These are phyloP conservation scores for Fagopyrum tataricum DNA, from an alignment of 148 eudicot species.

Conservation along the genomic window DNA sequence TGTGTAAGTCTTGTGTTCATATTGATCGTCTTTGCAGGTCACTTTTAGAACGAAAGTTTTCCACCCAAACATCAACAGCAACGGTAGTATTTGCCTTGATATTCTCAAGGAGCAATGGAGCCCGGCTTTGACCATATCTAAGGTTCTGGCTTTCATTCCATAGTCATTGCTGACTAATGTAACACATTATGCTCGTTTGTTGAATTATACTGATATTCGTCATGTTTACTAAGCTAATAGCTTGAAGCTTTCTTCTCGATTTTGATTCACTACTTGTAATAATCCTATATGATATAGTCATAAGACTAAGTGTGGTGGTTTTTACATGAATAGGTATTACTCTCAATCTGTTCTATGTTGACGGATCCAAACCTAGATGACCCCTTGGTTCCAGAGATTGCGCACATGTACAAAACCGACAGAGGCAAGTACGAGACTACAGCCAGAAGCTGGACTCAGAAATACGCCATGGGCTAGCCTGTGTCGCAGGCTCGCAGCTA, in stretches of 20 bases:
- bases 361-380: slow-evolving; percentile 69
- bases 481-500: neutral
- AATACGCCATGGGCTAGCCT: slow-evolving; percentile 60
- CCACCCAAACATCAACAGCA: slow-evolving; percentile 69
- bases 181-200: neutral
- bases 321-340: slow-evolving; percentile 40
- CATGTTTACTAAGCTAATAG: neutral
- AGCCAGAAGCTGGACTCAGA: slow-evolving; percentile 74
- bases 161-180: neutral
- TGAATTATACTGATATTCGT: neutral
- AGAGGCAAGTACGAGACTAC: slow-evolving; percentile 55
- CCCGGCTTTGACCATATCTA: slow-evolving; percentile 67
- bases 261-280: neutral
- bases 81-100: slow-evolving; percentile 70
- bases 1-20: slow-evolving; percentile 1
- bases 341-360: slow-evolving; percentile 57
- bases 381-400: slow-evolving; percentile 65
- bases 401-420: slow-evolving; percentile 68
- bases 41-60: slow-evolving; percentile 69
- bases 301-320: neutral
- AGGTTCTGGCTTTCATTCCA: slow-evolving; percentile 24
- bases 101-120: slow-evolving; percentile 71
- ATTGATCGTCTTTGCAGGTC: slow-evolving; percentile 32
- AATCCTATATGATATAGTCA: neutral
- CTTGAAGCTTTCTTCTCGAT: neutral